Evolutionary conservation across 2,329 filamentous ascomycete species (phyloP).

Genomic region (Aspergillus melleus): DNA sequence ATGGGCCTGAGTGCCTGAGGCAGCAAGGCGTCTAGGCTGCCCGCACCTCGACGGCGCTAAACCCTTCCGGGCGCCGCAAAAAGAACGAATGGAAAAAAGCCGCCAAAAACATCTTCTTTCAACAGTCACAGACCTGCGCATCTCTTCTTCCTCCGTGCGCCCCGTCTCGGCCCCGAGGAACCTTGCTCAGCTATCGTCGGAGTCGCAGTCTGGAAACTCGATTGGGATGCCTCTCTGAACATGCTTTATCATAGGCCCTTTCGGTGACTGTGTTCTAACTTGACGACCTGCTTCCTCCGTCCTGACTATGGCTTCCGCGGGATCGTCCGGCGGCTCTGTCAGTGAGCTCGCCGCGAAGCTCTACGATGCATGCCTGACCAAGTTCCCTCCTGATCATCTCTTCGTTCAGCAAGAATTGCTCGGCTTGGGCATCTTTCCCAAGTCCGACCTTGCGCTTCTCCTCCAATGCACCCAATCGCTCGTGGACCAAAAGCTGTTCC

Average conservation of each 20-base stretch:
- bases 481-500: constrained; percentile 48
- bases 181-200: not conserved
- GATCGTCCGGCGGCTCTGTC: constrained; percentile 29
- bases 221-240: constrained; percentile 27
- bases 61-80: constrained; percentile 22
- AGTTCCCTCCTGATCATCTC: constrained; percentile 42
- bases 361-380: constrained; percentile 45
- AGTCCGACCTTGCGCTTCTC: constrained; percentile 43
- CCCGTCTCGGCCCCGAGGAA: not conserved
- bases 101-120: constrained; percentile 29
- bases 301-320: constrained; percentile 37
- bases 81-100: constrained; percentile 24
- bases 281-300: constrained; percentile 21
- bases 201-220: constrained; percentile 1
- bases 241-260: constrained; percentile 32
- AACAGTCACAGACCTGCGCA: not conserved
- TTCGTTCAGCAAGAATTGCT: constrained; percentile 50
- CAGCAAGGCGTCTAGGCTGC: too few species aligned
- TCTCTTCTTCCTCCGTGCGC: constrained; percentile 5
- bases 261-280: constrained; percentile 29
- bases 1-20: constrained; percentile 1
- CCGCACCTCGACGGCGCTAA: constrained; percentile 14
- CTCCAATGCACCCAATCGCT: constrained; percentile 47
- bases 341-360: constrained; percentile 45
- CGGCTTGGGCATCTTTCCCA: constrained; percentile 43